Evolutionary conservation across 2,329 filamentous ascomycete species (phyloP).

Genomic region (Sporothrix sp.): DNA sequence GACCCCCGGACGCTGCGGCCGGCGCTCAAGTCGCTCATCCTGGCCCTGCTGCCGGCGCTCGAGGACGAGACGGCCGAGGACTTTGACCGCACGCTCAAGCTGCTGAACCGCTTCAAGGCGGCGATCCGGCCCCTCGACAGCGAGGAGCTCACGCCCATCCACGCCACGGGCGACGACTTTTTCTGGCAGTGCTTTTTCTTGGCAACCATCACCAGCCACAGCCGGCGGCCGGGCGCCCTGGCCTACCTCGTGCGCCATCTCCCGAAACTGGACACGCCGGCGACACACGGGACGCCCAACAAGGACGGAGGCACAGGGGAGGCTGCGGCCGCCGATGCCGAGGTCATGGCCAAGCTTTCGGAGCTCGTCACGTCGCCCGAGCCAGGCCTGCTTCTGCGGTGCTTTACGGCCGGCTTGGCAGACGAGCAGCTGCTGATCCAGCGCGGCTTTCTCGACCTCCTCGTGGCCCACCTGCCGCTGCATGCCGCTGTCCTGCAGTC

Average conservation of each 20-base stretch:
- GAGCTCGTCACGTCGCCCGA: slow-evolving; percentile 77
- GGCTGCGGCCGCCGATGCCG: slow-evolving; percentile 29
- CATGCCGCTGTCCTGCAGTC: slow-evolving; percentile 72
- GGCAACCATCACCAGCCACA: slow-evolving; percentile 81
- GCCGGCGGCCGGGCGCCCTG: slow-evolving; percentile 73
- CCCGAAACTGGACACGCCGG: slow-evolving; percentile 53
- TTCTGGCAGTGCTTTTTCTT: slow-evolving; percentile 99
- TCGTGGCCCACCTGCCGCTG: slow-evolving; percentile 83
- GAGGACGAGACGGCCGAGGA: slow-evolving; percentile 97
- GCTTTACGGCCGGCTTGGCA: slow-evolving; percentile 78
- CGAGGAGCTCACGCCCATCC: slow-evolving; percentile 40
- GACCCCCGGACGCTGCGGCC: slow-evolving; percentile 65
- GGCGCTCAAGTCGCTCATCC: slow-evolving; percentile 79
- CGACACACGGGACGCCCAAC: slow-evolving; percentile 26
- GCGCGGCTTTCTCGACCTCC: slow-evolving; percentile 81
- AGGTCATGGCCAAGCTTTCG: slow-evolving; percentile 44
- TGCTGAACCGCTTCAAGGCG: slow-evolving; percentile 68
- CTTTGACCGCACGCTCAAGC: slow-evolving; percentile 75
- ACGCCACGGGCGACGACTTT: slow-evolving; percentile 64
- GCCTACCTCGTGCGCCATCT: slow-evolving; percentile 75
- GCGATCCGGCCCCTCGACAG: slow-evolving; percentile 48
- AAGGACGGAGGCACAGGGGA: slow-evolving; percentile 14
- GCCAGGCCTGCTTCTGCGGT: slow-evolving; percentile 79
- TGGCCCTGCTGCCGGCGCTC: slow-evolving; percentile 80
- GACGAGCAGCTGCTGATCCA: slow-evolving; percentile 90